A percentile compares a stretch with the other conserved stretches of the same genome.
Evolutionary conservation across 2,329 filamentous ascomycete species (phyloP).

Genomic region (Exophiala viscosa): DNA sequence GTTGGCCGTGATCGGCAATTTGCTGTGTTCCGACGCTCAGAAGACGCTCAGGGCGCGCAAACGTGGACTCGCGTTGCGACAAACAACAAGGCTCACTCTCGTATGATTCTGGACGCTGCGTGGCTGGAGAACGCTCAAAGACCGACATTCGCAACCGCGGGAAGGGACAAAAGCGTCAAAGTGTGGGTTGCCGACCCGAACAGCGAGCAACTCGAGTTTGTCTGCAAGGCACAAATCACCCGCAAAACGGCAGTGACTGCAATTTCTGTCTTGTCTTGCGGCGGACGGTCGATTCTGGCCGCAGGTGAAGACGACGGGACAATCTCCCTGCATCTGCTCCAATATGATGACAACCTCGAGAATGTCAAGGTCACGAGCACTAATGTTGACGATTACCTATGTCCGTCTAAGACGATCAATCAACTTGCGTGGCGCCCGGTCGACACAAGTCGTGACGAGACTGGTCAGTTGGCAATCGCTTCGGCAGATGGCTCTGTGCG

Average conservation of each 20-base stretch:
- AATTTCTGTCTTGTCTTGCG: constrained; percentile 58
- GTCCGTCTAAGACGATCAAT: constrained; percentile 61
- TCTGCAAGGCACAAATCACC: constrained; percentile 52
- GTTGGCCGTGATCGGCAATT: constrained; percentile 91
- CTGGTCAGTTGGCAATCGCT: constrained; percentile 21
- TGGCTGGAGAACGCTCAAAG: constrained; percentile 62
- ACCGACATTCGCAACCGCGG: constrained; percentile 74
- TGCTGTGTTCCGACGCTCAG: constrained; percentile 66
- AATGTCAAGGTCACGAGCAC: constrained; percentile 31
- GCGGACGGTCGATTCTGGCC: constrained; percentile 39
- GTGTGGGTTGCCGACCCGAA: constrained; percentile 55
- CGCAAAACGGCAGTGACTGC: constrained; percentile 64
- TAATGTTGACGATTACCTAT: constrained; percentile 34
- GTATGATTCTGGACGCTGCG: constrained; percentile 86
- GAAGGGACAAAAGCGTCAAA: constrained; percentile 80
- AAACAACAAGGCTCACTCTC: constrained; percentile 79
- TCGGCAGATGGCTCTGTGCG: constrained; percentile 27
- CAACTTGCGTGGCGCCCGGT: constrained; percentile 67
- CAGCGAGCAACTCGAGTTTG: constrained; percentile 40
- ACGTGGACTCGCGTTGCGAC: constrained; percentile 58
- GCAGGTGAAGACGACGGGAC: constrained; percentile 47
- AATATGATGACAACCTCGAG: constrained; percentile 31
- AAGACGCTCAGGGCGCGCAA: constrained; percentile 29
- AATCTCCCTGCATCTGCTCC: constrained; percentile 41
- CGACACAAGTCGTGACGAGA: constrained; percentile 30